Base-by-base conservation (phyloP, 2,329 filamentous ascomycete species). In the Ascochyta lentis region DNA sequence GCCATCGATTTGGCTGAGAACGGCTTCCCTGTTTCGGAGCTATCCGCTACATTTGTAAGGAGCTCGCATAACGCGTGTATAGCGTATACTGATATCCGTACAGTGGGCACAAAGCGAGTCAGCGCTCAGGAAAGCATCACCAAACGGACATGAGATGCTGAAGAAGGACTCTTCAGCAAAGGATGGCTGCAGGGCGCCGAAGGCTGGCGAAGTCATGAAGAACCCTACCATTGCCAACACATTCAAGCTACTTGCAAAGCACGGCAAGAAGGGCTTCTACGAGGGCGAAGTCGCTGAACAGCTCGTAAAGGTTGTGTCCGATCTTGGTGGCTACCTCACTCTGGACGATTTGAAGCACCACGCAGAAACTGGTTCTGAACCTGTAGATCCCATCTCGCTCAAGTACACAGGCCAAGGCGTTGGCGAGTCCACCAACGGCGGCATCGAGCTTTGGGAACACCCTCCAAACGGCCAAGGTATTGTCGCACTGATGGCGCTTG, bases 391-490 rank as follows among this genome's bases (percentile, higher is more conserved):
- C 15, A 95, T 98, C 63, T 93, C 90, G 0, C 81, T 97, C 45
- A 86, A 88, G 57, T 94, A 93, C 76, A 83, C 80, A 0, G 89
- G 89, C 8, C 89, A 92, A 66, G 80, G 81, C 16, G 79, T 86
- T 22, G 79, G 73, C 2, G 76, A 82, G 48, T 77, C 73, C 0
- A 80, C 83, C 35, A 67, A 73, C 23, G 79, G 81, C 12, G 86
- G 87, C 9, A 83, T 97, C 38, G 88, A 96, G 70, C 80, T 99
- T 0, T 98, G 94, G 94, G 95, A 99, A 71, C 94, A 98, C 72
- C 93, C 94, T 33, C 95, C 95, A 8, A 98, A 98, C 68, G 93
- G 95, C 0, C 95, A 98, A 77, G 95, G 95, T 1, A 93, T 98
- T 61, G 91, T 98, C 2, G 95, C 95, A 0, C 80, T 98, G 29